Evolutionary conservation across 148 eudicot species (phyloP).

Genomic region (Dianthus caryophyllus): DNA sequence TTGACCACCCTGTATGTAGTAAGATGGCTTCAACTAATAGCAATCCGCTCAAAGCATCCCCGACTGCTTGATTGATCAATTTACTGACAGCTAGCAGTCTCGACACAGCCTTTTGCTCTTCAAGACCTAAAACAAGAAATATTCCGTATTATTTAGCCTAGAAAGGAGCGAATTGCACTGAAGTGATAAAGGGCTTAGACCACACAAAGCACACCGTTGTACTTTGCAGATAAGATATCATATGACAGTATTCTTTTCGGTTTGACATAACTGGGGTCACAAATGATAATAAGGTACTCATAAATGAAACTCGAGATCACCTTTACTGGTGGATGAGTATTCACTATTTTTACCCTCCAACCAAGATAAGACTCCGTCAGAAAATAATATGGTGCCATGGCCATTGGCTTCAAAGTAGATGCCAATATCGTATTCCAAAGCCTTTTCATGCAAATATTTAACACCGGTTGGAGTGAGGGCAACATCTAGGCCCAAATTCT

Average conservation of each 20-base stretch:
- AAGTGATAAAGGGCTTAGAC: too few species aligned
- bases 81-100: slow-evolving; percentile 82
- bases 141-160: too few species aligned
- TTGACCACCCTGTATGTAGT: slow-evolving; percentile 77
- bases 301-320: slow-evolving; percentile 25
- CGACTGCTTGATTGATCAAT: slow-evolving; percentile 93
- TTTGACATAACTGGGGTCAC: too few species aligned
- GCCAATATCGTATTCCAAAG: slow-evolving; percentile 75
- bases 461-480: slow-evolving; percentile 90
- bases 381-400: slow-evolving; percentile 89
- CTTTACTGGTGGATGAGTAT: slow-evolving; percentile 48
- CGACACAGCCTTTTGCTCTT: slow-evolving; percentile 65
- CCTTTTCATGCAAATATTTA: slow-evolving; percentile 84
- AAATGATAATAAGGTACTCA: neutral
- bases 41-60: slow-evolving; percentile 92
- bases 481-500: slow-evolving; percentile 63
- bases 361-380: slow-evolving; percentile 54
- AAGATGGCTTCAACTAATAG: slow-evolving; percentile 82
- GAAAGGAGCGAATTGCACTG: too few species aligned
- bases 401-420: slow-evolving; percentile 95
- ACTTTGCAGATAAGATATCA: too few species aligned
- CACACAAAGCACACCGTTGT: too few species aligned
- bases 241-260: too few species aligned
- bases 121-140: slow-evolving; percentile 50
- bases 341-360: slow-evolving; percentile 48